Percentiles rank a stretch among this genome's conserved stretches.
Conservation (phyloP, 805 yeast genomes). For the Candida sonorensis region DNA sequence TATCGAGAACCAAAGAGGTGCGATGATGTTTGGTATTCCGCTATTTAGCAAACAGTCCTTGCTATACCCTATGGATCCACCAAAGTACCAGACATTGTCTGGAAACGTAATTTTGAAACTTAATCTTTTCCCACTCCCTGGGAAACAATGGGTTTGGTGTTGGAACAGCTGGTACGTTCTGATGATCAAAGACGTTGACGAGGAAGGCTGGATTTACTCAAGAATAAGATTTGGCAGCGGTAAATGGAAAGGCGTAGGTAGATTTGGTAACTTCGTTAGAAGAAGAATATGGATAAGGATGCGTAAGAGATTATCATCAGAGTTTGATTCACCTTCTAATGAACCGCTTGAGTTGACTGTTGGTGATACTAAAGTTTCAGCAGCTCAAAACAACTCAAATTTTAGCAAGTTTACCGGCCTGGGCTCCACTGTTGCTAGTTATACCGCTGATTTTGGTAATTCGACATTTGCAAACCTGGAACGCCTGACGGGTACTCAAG, state of each 20-base stretch:
- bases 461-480: too few species aligned
- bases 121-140: slow-evolving; percentile 39
- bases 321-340: not conserved
- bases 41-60: slow-evolving; percentile 39
- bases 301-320: slow-evolving; percentile 18
- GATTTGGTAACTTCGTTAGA: slow-evolving; percentile 43
- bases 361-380: too few species aligned
- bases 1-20: slow-evolving; percentile 50
- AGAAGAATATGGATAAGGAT: slow-evolving; percentile 45
- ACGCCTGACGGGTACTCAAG: too few species aligned
- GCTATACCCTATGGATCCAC: slow-evolving; percentile 44
- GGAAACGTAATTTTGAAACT: slow-evolving; percentile 30
- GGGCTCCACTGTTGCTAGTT: too few species aligned
- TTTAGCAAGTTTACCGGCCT: too few species aligned
- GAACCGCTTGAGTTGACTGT: too few species aligned
- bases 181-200: slow-evolving; percentile 51
- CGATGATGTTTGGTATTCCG: slow-evolving; percentile 46
- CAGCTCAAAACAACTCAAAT: too few species aligned
- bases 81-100: slow-evolving; percentile 37
- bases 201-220: slow-evolving; percentile 51
- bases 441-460: too few species aligned
- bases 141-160: slow-evolving; percentile 43
- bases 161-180: slow-evolving; percentile 51
- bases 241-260: slow-evolving; percentile 45
- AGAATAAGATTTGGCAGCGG: slow-evolving; percentile 32